phyloP scores from a whole-genome alignment of 768 basidiomycete species.

The Boletus rufocinnamomeus region DNA sequence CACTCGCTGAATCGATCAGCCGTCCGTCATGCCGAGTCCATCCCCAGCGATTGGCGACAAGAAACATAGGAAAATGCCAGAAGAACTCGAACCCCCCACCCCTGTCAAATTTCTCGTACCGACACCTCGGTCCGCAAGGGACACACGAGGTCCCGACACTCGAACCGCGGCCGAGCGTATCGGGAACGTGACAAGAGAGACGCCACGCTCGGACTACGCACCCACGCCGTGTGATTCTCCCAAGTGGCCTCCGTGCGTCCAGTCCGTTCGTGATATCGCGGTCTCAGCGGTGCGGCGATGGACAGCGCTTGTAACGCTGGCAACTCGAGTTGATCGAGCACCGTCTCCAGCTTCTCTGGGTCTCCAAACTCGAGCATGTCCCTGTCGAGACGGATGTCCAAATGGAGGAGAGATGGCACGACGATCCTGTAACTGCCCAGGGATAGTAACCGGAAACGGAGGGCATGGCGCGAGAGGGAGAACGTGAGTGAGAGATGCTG shows the following conservation, averaged over 20 bases:
- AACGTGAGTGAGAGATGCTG: constrained; percentile 19
- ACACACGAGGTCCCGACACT: constrained; percentile 7
- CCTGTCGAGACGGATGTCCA: constrained; percentile 25
- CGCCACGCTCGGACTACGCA: constrained; percentile 12
- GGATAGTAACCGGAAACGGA: constrained; percentile 13
- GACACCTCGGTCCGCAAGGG: neutral
- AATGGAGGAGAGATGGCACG: constrained; percentile 7
- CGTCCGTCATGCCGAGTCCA: neutral
- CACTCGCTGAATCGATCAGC: neutral
- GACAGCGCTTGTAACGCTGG: constrained; percentile 21
- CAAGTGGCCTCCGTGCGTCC: constrained; percentile 1
- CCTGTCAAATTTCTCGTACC: neutral
- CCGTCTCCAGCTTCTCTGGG: constrained; percentile 12
- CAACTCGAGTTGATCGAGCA: constrained; percentile 27
- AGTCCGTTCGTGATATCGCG: neutral
- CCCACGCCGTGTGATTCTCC: constrained; percentile 16
- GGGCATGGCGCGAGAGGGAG: constrained; percentile 10
- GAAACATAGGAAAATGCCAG: neutral
- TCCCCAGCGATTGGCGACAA: neutral
- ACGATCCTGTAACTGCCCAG: constrained; percentile 3
- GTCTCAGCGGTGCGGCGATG: constrained; percentile 9
- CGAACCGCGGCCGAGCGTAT: constrained; percentile 3
- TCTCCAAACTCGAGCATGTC: constrained; percentile 26
- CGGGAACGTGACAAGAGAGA: constrained; percentile 20
- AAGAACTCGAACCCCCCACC: neutral